A percentile compares a stretch with the other conserved stretches of the same genome.
These are phyloP conservation scores for Baorangia bicolor DNA, from an alignment of 768 basidiomycete genomes.

Conservation along the genomic window DNA sequence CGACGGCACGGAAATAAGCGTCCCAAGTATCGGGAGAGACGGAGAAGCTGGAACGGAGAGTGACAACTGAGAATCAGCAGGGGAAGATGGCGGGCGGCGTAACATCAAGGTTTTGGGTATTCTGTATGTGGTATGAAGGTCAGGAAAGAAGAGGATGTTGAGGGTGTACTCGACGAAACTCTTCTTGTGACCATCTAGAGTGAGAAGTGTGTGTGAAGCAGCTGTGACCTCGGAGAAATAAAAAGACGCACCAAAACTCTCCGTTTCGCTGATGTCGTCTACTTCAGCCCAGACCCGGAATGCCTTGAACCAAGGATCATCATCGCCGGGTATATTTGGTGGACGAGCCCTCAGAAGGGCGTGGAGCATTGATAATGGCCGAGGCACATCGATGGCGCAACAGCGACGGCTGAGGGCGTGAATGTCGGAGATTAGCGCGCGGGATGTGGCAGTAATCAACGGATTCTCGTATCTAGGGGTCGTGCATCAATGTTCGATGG, in stretches of 20 bases:
- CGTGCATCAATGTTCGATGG: conserved; percentile 7
- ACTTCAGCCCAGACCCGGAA: conserved; percentile 74
- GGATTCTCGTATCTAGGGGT: conserved; percentile 73
- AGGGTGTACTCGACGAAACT: conserved; percentile 79
- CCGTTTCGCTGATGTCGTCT: conserved; percentile 72
- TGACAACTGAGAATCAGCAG: conserved; percentile 28
- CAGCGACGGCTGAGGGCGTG: conserved; percentile 59
- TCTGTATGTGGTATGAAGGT: conserved; percentile 51
- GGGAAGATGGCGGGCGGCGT: conserved; percentile 31
- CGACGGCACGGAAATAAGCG: conserved; percentile 56
- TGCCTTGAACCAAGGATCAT: conserved; percentile 56
- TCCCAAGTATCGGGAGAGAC: conserved; percentile 57
- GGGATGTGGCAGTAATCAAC: conserved; percentile 70
- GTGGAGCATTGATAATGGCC: conserved; percentile 58
- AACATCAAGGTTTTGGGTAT: conserved; percentile 42
- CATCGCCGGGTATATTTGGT: conserved; percentile 24
- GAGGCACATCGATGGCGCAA: conserved; percentile 64
- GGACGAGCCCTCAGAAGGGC: conserved; percentile 48
- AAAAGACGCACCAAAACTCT: conserved; percentile 63
- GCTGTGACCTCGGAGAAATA: not conserved
- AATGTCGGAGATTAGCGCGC: conserved; percentile 70
- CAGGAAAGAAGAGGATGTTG: conserved; percentile 73
- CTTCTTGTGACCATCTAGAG: conserved; percentile 67
- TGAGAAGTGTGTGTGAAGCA: not conserved
- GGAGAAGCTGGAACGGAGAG: conserved; percentile 38